Evolutionary conservation across 441 rosid genomes (phyloP).

Genomic region (Corymbia citriodora): DNA sequence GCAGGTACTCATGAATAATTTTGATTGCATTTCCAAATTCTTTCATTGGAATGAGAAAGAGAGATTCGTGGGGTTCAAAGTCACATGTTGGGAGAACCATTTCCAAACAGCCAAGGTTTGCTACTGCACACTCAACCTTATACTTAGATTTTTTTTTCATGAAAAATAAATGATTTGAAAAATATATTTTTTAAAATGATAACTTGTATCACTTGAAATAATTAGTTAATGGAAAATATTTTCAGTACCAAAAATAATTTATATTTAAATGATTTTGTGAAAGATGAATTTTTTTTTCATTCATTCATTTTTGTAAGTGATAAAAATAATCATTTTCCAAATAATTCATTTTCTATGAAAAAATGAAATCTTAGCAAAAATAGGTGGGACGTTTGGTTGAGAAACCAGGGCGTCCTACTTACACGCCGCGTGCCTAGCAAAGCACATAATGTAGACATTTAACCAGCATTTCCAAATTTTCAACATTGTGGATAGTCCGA

Average conservation of each 20-base stretch:
- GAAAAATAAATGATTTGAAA: too few relatives aligned
- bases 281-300: too few relatives aligned
- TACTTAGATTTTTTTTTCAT: neutral
- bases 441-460: neutral
- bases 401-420: neutral
- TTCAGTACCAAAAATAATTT: too few relatives aligned
- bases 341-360: neutral
- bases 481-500: neutral
- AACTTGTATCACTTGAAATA: too few relatives aligned
- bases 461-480: neutral
- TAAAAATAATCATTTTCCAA: too few relatives aligned
- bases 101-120: neutral
- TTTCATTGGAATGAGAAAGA: neutral
- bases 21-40: neutral
- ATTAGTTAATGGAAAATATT: too few relatives aligned
- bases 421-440: neutral
- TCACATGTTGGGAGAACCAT: neutral
- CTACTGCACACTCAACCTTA: neutral
- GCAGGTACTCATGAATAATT: neutral
- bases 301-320: neutral
- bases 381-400: neutral
- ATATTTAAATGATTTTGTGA: neutral
- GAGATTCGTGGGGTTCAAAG: neutral
- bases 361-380: neutral
- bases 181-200: too few relatives aligned